phyloP scores from a whole-genome alignment of 257 asterid species.

The Solanum sejunctum region DNA sequence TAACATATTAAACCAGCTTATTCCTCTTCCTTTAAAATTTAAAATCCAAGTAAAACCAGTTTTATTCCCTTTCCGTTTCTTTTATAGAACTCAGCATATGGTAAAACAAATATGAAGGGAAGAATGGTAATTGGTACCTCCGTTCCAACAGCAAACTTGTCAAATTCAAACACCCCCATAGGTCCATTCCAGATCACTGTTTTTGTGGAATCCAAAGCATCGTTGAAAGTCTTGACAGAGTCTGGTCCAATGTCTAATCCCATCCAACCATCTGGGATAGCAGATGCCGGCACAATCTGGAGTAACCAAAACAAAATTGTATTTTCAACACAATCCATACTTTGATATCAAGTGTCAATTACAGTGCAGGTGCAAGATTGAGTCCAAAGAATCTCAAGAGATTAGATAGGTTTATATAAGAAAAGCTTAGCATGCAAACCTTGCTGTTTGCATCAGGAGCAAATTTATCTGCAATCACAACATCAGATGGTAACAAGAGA shows the following conservation, averaged over 20 bases:
- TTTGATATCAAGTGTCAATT: neutral
- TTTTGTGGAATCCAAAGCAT: conserved; percentile 61
- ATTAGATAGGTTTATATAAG: neutral
- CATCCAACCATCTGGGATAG: conserved; percentile 89
- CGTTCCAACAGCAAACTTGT: conserved; percentile 77
- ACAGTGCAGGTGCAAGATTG: neutral
- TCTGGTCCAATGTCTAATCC: conserved; percentile 87
- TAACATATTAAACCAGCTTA: neutral
- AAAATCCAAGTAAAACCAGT: neutral
- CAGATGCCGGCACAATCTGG: conserved; percentile 67
- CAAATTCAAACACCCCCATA: conserved; percentile 90
- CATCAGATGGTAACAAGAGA: conserved; percentile 68
- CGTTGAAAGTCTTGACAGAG: conserved; percentile 62
- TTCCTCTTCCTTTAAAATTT: neutral
- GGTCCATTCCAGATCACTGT: conserved; percentile 94
- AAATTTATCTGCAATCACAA: conserved; percentile 75
- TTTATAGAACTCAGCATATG: neutral
- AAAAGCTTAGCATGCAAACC: conserved; percentile 21
- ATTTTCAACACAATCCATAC: neutral
- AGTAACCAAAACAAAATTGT: neutral
- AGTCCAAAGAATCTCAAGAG: neutral
- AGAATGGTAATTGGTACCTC: conserved; percentile 31
- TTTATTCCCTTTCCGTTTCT: neutral
- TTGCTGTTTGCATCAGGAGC: conserved; percentile 87
- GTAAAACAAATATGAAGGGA: neutral